Percentiles rank a stretch among this genome's conserved stretches.
Conservation (phyloP, 2,329 filamentous ascomycete genomes). For the Purpureocillium takamizusanense region DNA sequence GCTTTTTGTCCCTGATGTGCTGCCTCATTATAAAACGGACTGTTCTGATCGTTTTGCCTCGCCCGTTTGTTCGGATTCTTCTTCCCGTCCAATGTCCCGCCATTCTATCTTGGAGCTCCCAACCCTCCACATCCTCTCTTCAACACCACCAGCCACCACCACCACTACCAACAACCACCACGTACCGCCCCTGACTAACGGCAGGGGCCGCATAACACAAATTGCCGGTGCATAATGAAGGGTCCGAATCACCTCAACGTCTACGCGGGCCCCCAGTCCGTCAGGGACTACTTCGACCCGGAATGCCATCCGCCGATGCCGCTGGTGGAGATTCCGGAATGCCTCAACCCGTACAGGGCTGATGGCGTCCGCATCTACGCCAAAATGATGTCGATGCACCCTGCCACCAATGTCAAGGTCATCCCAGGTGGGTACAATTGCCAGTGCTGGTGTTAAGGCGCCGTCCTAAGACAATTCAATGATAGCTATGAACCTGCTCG, state of each 20-base stretch:
- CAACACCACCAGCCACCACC: neutral
- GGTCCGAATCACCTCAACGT: slow-evolving; percentile 33
- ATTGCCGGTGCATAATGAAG: slow-evolving; percentile 11
- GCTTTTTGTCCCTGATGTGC: neutral
- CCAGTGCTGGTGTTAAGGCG: neutral
- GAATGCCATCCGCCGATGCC: slow-evolving; percentile 47
- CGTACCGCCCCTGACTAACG: neutral
- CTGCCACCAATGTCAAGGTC: slow-evolving; percentile 53
- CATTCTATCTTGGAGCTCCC: neutral
- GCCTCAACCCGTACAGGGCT: slow-evolving; percentile 44
- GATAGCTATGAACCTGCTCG: slow-evolving; percentile 35
- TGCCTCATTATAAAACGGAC: too few relatives aligned
- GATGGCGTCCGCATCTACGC: slow-evolving; percentile 55
- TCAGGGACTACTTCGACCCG: slow-evolving; percentile 50
- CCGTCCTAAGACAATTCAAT: neutral
- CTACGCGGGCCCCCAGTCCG: slow-evolving; percentile 44
- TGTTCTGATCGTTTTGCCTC: too few relatives aligned
- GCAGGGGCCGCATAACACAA: too few relatives aligned
- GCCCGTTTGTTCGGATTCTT: neutral
- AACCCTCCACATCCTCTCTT: neutral
- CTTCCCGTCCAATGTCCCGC: neutral
- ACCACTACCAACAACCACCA: too few relatives aligned
- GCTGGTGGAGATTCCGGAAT: slow-evolving; percentile 47
- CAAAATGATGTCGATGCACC: slow-evolving; percentile 55
- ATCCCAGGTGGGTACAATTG: slow-evolving; percentile 29